Evolutionary conservation across 257 asterid species (phyloP).

Genomic region (Solanum gracilifrons): DNA sequence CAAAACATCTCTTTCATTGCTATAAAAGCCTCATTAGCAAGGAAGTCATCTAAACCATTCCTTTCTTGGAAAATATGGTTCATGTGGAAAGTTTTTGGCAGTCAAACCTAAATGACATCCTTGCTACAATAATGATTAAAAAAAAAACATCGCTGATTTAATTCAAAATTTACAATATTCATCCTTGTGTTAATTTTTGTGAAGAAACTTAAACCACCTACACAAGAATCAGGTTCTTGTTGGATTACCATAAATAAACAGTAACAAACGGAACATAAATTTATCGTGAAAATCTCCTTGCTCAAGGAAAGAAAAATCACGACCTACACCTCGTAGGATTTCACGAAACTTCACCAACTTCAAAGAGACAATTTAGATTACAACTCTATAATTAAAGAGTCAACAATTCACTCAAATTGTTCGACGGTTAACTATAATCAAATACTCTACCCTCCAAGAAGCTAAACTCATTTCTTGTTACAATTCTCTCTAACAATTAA

Average conservation of each 20-base stretch:
- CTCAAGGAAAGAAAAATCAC: too few relatives aligned
- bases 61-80: background rate
- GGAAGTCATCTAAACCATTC: background rate
- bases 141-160: too few relatives aligned
- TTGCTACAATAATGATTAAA: background rate
- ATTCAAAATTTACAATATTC: background rate
- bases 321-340: background rate
- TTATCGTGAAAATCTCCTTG: too few relatives aligned
- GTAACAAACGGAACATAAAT: too few relatives aligned
- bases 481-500: background rate
- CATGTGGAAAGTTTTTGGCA: background rate
- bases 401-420: background rate
- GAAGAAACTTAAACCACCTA: background rate
- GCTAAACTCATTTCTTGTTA: background rate
- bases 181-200: background rate
- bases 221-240: background rate
- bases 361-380: background rate
- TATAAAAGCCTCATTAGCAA: background rate
- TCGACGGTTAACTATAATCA: too few relatives aligned
- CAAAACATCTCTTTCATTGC: background rate
- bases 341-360: too few relatives aligned
- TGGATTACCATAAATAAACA: background rate
- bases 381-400: background rate
- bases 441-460: too few relatives aligned
- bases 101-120: too few relatives aligned